phyloP scores from a whole-genome alignment of 306 rosid genomes.

The Vigna unguiculata region DNA sequence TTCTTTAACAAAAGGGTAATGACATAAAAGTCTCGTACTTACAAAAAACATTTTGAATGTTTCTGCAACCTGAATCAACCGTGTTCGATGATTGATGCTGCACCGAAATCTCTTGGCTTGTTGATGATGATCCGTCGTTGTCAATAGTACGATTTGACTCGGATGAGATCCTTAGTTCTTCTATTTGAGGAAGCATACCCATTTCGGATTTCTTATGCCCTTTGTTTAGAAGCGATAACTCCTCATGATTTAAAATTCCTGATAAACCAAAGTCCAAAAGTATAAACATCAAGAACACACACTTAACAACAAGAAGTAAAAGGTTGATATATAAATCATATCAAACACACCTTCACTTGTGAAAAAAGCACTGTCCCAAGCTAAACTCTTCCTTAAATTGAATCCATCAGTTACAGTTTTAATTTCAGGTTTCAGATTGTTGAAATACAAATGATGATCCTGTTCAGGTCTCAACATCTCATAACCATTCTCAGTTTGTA shows the following conservation, averaged over 20 bases:
- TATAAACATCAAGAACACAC: not conserved
- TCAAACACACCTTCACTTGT: slow-evolving; percentile 60
- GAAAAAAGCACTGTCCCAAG: slow-evolving; percentile 75
- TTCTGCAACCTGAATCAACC: slow-evolving; percentile 39
- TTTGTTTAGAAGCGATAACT: slow-evolving; percentile 57
- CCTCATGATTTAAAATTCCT: slow-evolving; percentile 72
- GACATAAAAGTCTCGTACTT: not conserved
- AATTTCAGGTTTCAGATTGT: slow-evolving; percentile 43
- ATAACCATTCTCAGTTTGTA: slow-evolving; percentile 14
- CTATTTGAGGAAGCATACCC: slow-evolving; percentile 38
- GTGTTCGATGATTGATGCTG: slow-evolving; percentile 24
- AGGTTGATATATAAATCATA: not conserved
- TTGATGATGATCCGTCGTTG: slow-evolving; percentile 54
- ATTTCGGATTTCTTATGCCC: slow-evolving; percentile 56
- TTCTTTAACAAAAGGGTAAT: not conserved
- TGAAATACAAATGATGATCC: slow-evolving; percentile 49
- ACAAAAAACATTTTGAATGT: slow-evolving; percentile 37
- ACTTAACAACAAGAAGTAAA: not conserved
- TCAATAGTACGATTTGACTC: slow-evolving; percentile 47
- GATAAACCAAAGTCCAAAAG: not conserved
- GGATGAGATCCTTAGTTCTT: slow-evolving; percentile 54
- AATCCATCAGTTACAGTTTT: not conserved
- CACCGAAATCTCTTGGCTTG: slow-evolving; percentile 56
- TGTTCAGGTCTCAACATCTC: slow-evolving; percentile 24
- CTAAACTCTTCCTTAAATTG: slow-evolving; percentile 60